Percentiles rank a stretch among this genome's conserved stretches.
phyloP scores from a whole-genome alignment of 129 eudicot genomes.

The Flaveria bidentis region DNA sequence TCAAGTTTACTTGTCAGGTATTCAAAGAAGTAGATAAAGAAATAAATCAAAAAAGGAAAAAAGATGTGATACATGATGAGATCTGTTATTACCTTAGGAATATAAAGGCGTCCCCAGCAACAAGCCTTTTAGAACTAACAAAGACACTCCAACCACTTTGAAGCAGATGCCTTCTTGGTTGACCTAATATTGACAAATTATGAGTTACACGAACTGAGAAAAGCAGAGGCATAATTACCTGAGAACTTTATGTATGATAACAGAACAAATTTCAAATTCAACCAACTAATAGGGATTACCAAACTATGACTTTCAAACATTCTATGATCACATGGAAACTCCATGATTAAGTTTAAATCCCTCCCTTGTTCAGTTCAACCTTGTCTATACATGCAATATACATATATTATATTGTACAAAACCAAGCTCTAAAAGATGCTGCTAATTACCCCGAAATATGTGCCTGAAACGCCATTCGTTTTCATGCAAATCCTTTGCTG shows the following conservation, averaged over 20 bases:
- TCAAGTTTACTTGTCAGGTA: conserved; percentile 21
- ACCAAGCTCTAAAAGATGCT: neutral
- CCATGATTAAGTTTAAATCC: neutral
- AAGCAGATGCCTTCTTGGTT: conserved; percentile 88
- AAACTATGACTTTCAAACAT: neutral
- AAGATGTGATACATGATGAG: neutral
- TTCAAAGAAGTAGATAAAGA: neutral
- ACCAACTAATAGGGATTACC: neutral
- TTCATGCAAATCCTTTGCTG: conserved; percentile 85
- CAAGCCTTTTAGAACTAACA: conserved; percentile 94
- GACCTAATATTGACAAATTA: conserved; percentile 56
- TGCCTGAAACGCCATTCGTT: conserved; percentile 83
- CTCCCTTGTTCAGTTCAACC: neutral
- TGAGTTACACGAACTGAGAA: neutral
- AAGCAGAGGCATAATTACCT: neutral
- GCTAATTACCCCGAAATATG: conserved; percentile 72
- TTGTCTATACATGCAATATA: conserved; percentile 8
- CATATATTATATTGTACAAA: neutral
- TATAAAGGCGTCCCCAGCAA: conserved; percentile 95
- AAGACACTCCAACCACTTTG: conserved; percentile 99
- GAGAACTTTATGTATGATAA: neutral
- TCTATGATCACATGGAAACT: conserved; percentile 5
- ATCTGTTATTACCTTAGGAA: conserved; percentile 61
- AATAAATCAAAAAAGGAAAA: neutral
- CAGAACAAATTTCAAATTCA: conserved; percentile 5